Evolutionary conservation across 2,329 filamentous ascomycete genomes (phyloP).

Genomic region (Monilinia fructigena): DNA sequence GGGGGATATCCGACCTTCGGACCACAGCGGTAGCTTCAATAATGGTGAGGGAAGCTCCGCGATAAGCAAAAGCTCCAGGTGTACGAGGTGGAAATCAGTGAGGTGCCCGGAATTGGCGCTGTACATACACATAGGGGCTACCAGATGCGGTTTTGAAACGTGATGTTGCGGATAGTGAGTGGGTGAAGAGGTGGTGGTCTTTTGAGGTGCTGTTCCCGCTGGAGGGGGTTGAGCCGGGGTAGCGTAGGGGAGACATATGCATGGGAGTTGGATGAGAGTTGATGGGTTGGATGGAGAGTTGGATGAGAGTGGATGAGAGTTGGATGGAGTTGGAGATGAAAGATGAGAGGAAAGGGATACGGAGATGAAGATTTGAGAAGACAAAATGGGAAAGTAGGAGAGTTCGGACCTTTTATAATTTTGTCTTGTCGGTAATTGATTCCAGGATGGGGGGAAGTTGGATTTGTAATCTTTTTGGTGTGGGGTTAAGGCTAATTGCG

Average conservation of each 20-base stretch:
- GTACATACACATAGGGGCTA: constrained; percentile 50
- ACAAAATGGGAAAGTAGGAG: not conserved
- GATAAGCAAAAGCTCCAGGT: constrained; percentile 39
- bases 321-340: no score
- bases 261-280: not conserved
- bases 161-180: constrained; percentile 46
- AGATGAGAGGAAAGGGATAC: no score
- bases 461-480: constrained; percentile 13
- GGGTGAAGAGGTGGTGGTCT: constrained; percentile 44
- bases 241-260: constrained; percentile 6
- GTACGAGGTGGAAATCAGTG: constrained; percentile 40
- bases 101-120: constrained; percentile 37
- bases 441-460: not conserved
- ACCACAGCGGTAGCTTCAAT: constrained; percentile 41
- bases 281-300: no score
- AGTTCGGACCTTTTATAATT: no score
- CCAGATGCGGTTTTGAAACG: constrained; percentile 48
- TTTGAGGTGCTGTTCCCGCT: constrained; percentile 36
- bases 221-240: constrained; percentile 30
- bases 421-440: not conserved
- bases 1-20: constrained; percentile 40
- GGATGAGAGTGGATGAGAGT: no score
- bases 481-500: not conserved
- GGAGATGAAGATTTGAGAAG: not conserved
- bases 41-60: constrained; percentile 40